These are phyloP conservation scores for Prunus salicina DNA, from an alignment of 306 rosid genomes.

Conservation along the genomic window DNA sequence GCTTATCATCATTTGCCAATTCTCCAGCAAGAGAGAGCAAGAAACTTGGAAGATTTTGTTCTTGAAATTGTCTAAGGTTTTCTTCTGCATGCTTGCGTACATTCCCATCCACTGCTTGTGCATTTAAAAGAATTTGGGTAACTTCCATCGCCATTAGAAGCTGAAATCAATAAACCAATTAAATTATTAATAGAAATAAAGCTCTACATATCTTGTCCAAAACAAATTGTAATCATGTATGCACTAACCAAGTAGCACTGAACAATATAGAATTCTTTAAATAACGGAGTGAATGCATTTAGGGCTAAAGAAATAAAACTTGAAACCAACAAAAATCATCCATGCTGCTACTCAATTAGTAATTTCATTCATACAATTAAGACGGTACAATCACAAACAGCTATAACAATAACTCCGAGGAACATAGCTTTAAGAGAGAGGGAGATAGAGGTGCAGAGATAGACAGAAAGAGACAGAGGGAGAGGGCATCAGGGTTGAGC, in stretches of 20 bases:
- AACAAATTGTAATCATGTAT: background rate
- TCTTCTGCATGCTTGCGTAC: constrained; percentile 87
- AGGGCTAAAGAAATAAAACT: background rate
- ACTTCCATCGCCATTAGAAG: constrained; percentile 81
- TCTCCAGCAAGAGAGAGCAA: constrained; percentile 87
- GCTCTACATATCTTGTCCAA: background rate
- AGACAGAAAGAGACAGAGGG: background rate
- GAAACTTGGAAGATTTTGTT: constrained; percentile 83
- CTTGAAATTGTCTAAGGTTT: constrained; percentile 76
- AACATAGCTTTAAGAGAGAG: background rate
- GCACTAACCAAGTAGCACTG: background rate
- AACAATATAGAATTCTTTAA: background rate
- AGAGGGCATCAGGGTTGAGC: background rate
- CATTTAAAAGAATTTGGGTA: constrained; percentile 85
- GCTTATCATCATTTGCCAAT: constrained; percentile 86
- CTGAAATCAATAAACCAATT: constrained; percentile 20
- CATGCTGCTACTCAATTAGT: background rate
- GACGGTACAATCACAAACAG: background rate
- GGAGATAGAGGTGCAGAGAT: no score
- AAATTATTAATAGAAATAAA: background rate
- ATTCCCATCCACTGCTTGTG: constrained; percentile 77
- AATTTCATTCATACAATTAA: background rate
- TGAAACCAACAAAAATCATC: background rate
- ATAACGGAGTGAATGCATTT: background rate
- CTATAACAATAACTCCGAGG: background rate